Base-by-base conservation (phyloP, 331 rosid species). In the Arachis monticola region DNA sequence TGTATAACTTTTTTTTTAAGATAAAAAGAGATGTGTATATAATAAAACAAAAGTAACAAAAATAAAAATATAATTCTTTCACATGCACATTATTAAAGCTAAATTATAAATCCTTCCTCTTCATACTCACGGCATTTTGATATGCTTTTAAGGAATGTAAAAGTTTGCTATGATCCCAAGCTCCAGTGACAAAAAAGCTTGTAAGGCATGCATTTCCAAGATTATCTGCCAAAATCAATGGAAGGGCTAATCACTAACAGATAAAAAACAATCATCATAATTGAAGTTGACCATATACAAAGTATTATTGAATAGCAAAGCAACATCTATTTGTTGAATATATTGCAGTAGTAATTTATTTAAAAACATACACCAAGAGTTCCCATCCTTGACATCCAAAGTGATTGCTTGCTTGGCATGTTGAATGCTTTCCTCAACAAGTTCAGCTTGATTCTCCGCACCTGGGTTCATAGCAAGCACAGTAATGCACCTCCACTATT, bases 171-270 rank as follows among this genome's bases (percentile, higher is more conserved):
- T 92, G 97, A 85, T 94, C 91, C 96, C 92, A 92, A 76, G 97
- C 84, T 83, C 99, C 99, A 51, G 90, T 87, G 73, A 87, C 95
- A 77, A 92, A 90, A 94, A 17, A 17, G 77, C 95, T 88, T 45
- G 96, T 87, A 68, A 94, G 96, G 84, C 87, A 94, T 42, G 97
- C 97, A 80, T 90, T 92, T 79, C 99, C 97, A 73, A 94, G 96
- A 77, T 90, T 92, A 78, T 94, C 97, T 94, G 95, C 63, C 67
- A 85, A 78, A 68, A 74, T 2, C 44, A 69, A 60, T 30, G 58
- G 62, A 62, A 38, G 64, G 58, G 47, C 31, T 47, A 47, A 40
- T 67, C 11, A 46, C 61, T 8, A 27, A 60, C 80, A 1, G 66
- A 5, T 58, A 66, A 30, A 45, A 51, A 46, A 41, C 35, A 64